Evolutionary conservation across 2,329 filamentous ascomycete genomes (phyloP).

Genomic region (Dactylonectria estremocensis): DNA sequence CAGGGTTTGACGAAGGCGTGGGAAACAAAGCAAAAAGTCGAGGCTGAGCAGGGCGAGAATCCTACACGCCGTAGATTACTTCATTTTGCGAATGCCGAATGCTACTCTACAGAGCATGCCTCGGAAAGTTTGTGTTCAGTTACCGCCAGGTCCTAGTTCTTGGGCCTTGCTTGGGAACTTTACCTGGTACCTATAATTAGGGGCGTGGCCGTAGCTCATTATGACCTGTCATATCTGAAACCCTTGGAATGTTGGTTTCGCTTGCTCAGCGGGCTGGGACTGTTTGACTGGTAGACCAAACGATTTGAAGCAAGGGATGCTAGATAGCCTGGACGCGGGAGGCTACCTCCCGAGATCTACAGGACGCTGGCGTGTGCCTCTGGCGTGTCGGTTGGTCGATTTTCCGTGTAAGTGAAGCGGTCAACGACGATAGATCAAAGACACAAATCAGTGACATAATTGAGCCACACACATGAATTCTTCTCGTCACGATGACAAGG

Average conservation of each 20-base stretch:
- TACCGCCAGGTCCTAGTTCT: background rate
- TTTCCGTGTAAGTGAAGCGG: slow-evolving; percentile 8
- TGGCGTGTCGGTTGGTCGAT: slow-evolving; percentile 23
- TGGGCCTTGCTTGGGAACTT: background rate
- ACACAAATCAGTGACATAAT: background rate
- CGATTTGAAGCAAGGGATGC: slow-evolving; percentile 35
- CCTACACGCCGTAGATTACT: slow-evolving; percentile 20
- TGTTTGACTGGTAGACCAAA: slow-evolving; percentile 39
- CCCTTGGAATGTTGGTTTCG: slow-evolving; percentile 35
- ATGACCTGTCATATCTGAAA: slow-evolving; percentile 41
- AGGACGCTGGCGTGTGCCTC: slow-evolving; percentile 23
- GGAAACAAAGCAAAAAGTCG: slow-evolving; percentile 25
- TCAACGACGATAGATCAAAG: background rate
- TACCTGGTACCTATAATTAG: background rate
- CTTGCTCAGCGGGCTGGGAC: slow-evolving; percentile 36
- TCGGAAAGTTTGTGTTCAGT: slow-evolving; percentile 1
- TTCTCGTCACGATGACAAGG: background rate
- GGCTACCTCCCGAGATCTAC: slow-evolving; percentile 36
- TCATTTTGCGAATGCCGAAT: slow-evolving; percentile 17
- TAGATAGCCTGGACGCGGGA: slow-evolving; percentile 42
- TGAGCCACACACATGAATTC: slow-evolving; percentile 5
- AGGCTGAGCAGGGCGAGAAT: slow-evolving; percentile 14
- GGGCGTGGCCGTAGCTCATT: slow-evolving; percentile 30
- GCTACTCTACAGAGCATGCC: background rate
- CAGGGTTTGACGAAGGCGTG: slow-evolving; percentile 13